Conservation (phyloP, 139 green algal species). For the Tetradesmus obliquus region DNA sequence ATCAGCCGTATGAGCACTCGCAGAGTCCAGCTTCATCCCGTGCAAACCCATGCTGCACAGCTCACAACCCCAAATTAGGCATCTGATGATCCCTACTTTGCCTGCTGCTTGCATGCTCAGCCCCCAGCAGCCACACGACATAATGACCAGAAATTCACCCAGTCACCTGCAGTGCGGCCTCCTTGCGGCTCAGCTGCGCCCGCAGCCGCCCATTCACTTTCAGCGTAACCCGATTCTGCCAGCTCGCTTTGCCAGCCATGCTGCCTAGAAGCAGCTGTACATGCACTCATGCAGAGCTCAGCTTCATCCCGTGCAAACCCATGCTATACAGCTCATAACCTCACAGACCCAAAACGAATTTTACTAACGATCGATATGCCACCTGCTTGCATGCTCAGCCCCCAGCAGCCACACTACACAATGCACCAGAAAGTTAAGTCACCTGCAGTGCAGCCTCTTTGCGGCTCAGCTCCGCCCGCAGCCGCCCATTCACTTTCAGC, state of each 20-base stretch:
- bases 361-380: no score
- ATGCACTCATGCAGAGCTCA: no score
- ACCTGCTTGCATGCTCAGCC: slow-evolving; percentile 23
- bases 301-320: no score
- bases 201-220: slow-evolving; percentile 26
- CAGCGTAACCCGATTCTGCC: neutral
- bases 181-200: slow-evolving; percentile 37
- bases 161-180: slow-evolving; percentile 16
- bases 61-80: no score
- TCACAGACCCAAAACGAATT: no score
- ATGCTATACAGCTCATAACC: no score
- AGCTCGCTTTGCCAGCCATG: no score
- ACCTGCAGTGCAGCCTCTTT: slow-evolving; percentile 36
- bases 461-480: slow-evolving; percentile 42
- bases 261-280: no score
- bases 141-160: neutral
- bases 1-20: no score
- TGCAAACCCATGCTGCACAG: no score
- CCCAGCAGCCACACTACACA: neutral
- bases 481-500: neutral
- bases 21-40: no score
- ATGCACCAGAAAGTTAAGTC: neutral
- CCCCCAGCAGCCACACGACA: neutral
- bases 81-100: no score
- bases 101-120: neutral